Evolutionary conservation across 495 filamentous ascomycete species (phyloP).

Genomic region (Opeltia flavorubescens): DNA sequence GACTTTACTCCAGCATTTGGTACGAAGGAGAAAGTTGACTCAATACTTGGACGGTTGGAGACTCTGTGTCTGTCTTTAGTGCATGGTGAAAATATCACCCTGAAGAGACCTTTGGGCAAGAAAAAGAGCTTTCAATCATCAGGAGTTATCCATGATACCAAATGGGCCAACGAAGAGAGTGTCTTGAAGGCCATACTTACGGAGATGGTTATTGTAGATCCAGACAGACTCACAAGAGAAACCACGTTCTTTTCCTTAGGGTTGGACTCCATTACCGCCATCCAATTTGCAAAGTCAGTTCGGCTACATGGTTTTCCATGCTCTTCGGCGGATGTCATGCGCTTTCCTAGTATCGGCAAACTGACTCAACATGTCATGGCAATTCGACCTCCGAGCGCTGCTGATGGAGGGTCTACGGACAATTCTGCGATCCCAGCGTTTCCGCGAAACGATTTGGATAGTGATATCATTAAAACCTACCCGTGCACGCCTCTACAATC

Average conservation of each 20-base stretch:
- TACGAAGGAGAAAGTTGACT: conserved; percentile 9
- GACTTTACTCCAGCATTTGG: conserved; percentile 16
- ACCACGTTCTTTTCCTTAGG: conserved; percentile 24
- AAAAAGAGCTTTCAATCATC: background rate
- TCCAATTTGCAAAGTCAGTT: conserved; percentile 20
- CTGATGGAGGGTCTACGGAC: background rate
- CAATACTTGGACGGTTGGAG: conserved; percentile 22
- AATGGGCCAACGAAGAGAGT: conserved; percentile 16
- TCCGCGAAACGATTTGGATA: background rate
- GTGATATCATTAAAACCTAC: conserved; percentile 7
- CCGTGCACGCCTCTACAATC: conserved; percentile 20
- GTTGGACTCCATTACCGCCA: conserved; percentile 24
- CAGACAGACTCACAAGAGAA: conserved; percentile 13
- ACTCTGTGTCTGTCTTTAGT: conserved; percentile 19
- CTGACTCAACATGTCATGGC: conserved; percentile 15
- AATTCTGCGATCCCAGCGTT: background rate
- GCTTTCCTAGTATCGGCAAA: conserved; percentile 19
- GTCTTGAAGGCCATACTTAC: conserved; percentile 13
- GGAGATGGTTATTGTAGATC: conserved; percentile 13
- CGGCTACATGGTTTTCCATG: conserved; percentile 16
- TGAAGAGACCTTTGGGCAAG: conserved; percentile 13
- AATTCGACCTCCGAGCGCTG: background rate
- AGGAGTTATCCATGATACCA: conserved; percentile 13
- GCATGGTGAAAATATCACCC: conserved; percentile 14
- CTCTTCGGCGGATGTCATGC: conserved; percentile 25